A percentile compares a stretch with the other conserved stretches of the same genome.
These are phyloP conservation scores for Punica granatum DNA, from an alignment of 345 rosid species.

Conservation along the genomic window DNA sequence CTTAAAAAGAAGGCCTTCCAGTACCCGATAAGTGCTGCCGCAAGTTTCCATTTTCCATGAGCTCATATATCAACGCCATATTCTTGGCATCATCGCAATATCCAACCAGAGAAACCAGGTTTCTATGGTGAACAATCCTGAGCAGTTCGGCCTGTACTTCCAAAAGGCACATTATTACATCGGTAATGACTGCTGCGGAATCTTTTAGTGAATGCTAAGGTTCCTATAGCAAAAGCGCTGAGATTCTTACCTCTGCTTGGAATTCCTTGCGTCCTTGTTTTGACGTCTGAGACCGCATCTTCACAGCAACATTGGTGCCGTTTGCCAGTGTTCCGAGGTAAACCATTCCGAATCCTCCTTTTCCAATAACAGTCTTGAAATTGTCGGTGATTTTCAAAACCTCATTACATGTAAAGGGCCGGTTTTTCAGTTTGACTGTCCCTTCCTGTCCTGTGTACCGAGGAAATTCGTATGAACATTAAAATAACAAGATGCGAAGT, in stretches of 20 bases:
- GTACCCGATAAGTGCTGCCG: slow-evolving; percentile 27
- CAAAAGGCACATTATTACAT: neutral
- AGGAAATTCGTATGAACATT: neutral
- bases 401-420: slow-evolving; percentile 22
- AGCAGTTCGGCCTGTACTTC: slow-evolving; percentile 40
- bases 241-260: slow-evolving; percentile 18
- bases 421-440: slow-evolving; percentile 4
- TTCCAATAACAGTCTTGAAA: slow-evolving; percentile 30
- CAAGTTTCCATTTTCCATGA: slow-evolving; percentile 52
- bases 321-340: slow-evolving; percentile 13
- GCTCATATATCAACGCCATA: slow-evolving; percentile 43
- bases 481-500: neutral
- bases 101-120: slow-evolving; percentile 41
- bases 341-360: slow-evolving; percentile 41
- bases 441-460: neutral
- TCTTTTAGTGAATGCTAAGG: too few relatives aligned
- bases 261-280: slow-evolving; percentile 21
- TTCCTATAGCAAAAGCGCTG: neutral
- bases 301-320: slow-evolving; percentile 21
- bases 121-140: slow-evolving; percentile 50
- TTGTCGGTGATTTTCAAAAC: slow-evolving; percentile 32
- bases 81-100: slow-evolving; percentile 40
- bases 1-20: neutral
- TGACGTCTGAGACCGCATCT: slow-evolving; percentile 15
- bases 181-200: neutral